Base-by-base conservation (phyloP, 2,329 filamentous ascomycete species). In the Simplicillium aogashimaense region DNA sequence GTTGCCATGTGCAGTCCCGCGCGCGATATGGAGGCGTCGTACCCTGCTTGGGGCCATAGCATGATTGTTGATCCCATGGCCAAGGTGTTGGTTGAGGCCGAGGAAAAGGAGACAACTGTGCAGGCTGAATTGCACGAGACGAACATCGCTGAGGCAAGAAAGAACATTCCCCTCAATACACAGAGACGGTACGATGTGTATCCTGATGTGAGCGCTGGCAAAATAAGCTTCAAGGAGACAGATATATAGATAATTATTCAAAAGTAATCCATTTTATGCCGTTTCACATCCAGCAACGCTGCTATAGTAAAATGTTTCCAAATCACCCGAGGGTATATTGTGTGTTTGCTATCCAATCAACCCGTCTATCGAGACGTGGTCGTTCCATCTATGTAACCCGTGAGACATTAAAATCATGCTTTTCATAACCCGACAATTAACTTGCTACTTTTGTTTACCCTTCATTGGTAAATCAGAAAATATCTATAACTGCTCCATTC, bases 131-230 rank as follows among this genome's bases (percentile, higher is more conserved):
- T 95, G 54, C 70, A 76, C 29, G 74, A 70, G 4, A 76, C 73
- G 10, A 74, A 70, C 53, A 85, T 97, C 50, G 76, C 79, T 41
- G 80, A 85, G 63, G 78, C 81, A 35, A 76, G 90, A 58, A 86
- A 76, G 59, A 82, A 82, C 6, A 95, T 98, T 50, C 92, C 92
- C 3, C 69, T 97, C 39, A 78, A 81, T 53, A 74, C 72, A 14
- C 92, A 98, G 71, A 74, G 92, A 53, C 72, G 92, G 49, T 98
- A 95, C 58, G 92, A 98, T 61, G 83, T 98, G 15, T 98, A 98
- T 60, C 84, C 87, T 0, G 89, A 98, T 68, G 78, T 98, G 28
- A 88, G 80, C 53, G 63, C 75, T 52, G 81, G 76, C 1, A 65
- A 70, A 42, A 57, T 70, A 17, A 53, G 57, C 16, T 56, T 57